A percentile compares a stretch with the other conserved stretches of the same genome.
phyloP scores from a whole-genome alignment of 208 protist genomes.

The Trypanosoma scelopori region DNA sequence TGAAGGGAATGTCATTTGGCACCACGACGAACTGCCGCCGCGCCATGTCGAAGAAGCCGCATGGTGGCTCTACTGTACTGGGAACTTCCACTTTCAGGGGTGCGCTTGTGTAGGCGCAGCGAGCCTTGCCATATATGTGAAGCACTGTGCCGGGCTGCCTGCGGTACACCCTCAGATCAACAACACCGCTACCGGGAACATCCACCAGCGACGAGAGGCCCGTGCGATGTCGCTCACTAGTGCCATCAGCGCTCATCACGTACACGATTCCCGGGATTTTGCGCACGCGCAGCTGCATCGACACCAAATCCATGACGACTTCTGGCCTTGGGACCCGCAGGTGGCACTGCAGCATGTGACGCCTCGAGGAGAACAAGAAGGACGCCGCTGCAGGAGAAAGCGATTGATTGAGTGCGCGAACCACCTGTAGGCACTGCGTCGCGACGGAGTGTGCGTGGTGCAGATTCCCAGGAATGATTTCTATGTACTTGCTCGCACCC shows the following conservation, averaged over 20 bases:
- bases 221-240: slow-evolving; percentile 1
- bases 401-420: slow-evolving; percentile 20
- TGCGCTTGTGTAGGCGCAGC: slow-evolving; percentile 15
- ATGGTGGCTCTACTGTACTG: background rate
- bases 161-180: slow-evolving; percentile 6
- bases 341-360: slow-evolving; percentile 8
- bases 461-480: slow-evolving; percentile 31
- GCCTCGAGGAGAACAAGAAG: slow-evolving; percentile 22
- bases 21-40: slow-evolving; percentile 6
- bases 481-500: slow-evolving; percentile 45
- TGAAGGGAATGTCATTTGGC: slow-evolving; percentile 1
- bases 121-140: slow-evolving; percentile 14
- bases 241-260: slow-evolving; percentile 1
- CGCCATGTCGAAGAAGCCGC: slow-evolving; percentile 11
- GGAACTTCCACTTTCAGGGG: slow-evolving; percentile 9
- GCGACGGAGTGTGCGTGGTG: slow-evolving; percentile 17
- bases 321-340: slow-evolving; percentile 9
- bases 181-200: slow-evolving; percentile 5
- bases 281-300: background rate
- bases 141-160: slow-evolving; percentile 1
- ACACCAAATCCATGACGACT: background rate
- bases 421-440: slow-evolving; percentile 22
- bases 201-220: background rate
- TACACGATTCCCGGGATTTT: slow-evolving; percentile 14
- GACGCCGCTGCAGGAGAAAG: slow-evolving; percentile 18